phyloP scores from a whole-genome alignment of 495 filamentous ascomycete genomes.

The Aspergillus funiculosus region DNA sequence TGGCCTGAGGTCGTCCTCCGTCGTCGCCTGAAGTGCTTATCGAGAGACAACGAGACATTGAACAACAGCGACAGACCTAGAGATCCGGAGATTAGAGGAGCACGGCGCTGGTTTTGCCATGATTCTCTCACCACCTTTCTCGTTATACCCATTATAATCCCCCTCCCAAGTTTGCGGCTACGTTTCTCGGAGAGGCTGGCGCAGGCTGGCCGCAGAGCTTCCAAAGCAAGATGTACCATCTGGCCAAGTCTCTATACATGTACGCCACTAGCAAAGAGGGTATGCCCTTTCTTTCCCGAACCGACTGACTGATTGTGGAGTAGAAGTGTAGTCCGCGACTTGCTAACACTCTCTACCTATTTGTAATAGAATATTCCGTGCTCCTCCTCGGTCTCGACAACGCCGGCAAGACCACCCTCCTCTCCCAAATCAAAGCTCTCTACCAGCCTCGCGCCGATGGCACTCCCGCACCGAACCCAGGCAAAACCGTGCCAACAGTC shows the following conservation, averaged over 20 bases:
- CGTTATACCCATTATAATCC: constrained; percentile 19
- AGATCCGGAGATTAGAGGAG: not conserved
- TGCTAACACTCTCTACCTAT: too few relatives aligned
- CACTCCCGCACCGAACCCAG: constrained; percentile 45
- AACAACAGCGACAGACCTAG: not conserved
- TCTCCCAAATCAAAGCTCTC: constrained; percentile 87
- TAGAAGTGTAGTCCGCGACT: too few relatives aligned
- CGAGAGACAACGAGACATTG: not conserved
- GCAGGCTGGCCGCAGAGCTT: constrained; percentile 3
- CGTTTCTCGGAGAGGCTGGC: not conserved
- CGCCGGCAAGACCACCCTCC: constrained; percentile 96
- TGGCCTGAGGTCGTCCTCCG: constrained; percentile 4
- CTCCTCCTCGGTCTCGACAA: constrained; percentile 96
- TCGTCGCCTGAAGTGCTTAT: not conserved
- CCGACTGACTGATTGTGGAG: too few relatives aligned
- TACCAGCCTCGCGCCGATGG: constrained; percentile 61
- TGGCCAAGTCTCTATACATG: constrained; percentile 89
- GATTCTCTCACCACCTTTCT: constrained; percentile 14
- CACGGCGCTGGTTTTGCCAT: constrained; percentile 16
- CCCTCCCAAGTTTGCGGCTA: constrained; percentile 1
- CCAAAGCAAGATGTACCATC: constrained; percentile 75
- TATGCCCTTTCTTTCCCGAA: constrained; percentile 33
- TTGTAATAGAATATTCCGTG: constrained; percentile 79
- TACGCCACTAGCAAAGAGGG: constrained; percentile 95
- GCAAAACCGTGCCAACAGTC: constrained; percentile 88